phyloP scores from a whole-genome alignment of 148 eudicot genomes.

The Spergularia marina region DNA sequence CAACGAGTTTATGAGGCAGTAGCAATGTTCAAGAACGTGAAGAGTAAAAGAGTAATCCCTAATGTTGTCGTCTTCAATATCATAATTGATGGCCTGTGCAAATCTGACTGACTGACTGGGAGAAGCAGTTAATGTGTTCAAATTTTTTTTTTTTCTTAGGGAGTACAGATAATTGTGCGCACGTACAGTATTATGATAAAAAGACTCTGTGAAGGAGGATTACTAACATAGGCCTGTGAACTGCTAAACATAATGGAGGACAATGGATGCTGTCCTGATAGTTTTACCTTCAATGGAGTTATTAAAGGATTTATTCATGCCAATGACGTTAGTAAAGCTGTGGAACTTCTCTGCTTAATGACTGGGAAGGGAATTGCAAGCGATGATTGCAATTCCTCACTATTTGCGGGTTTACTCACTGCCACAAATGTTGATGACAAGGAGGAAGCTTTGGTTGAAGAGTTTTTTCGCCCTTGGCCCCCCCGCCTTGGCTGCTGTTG shows the following conservation, averaged over 20 bases:
- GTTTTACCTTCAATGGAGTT: slow-evolving; percentile 12
- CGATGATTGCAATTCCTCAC: neutral
- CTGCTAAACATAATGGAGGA: slow-evolving; percentile 27
- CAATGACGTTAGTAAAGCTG: slow-evolving; percentile 20
- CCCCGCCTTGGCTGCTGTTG: too few relatives aligned
- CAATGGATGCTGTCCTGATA: slow-evolving; percentile 27
- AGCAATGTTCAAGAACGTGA: neutral
- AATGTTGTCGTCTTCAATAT: slow-evolving; percentile 4
- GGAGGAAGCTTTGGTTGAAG: too few relatives aligned
- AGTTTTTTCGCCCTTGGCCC: too few relatives aligned
- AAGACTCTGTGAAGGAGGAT: slow-evolving; percentile 21
- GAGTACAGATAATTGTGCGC: neutral
- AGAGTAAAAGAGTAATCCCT: slow-evolving; percentile 1
- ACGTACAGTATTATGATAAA: slow-evolving; percentile 14
- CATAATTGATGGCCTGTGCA: slow-evolving; percentile 22
- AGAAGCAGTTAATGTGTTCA: slow-evolving; percentile 7
- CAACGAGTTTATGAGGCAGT: slow-evolving; percentile 8
- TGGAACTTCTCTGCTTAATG: slow-evolving; percentile 32
- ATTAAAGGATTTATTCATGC: slow-evolving; percentile 12
- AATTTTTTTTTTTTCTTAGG: neutral
- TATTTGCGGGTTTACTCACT: neutral
- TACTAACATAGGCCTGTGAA: slow-evolving; percentile 18
- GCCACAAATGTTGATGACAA: too few relatives aligned
- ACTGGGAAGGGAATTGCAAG: slow-evolving; percentile 19
- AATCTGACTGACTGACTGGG: slow-evolving; percentile 10